Conservation (phyloP, 164 flowering plant genomes). For the Liquidambar formosana region DNA sequence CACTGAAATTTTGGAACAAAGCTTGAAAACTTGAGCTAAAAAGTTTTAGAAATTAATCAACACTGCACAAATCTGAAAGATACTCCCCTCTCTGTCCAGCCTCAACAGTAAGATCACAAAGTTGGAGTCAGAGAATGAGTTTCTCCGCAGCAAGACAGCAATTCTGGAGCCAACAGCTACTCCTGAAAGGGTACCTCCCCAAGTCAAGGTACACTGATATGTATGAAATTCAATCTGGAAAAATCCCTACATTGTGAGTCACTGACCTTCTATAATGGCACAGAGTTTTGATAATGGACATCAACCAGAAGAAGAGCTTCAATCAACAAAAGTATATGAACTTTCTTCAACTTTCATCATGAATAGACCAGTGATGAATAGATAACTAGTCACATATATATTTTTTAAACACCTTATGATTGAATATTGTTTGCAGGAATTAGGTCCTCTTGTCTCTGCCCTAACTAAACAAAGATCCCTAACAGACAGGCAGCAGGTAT, state of each 20-base stretch:
- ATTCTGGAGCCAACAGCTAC: conserved; percentile 35
- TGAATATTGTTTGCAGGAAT: conserved; percentile 40
- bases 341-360: background rate
- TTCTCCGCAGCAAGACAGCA: conserved; percentile 43
- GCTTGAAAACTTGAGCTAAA: background rate
- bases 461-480: conserved; percentile 70
- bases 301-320: conserved; percentile 34
- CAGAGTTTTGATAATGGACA: conserved; percentile 57
- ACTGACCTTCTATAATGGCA: conserved; percentile 14
- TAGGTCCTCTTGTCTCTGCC: conserved; percentile 21
- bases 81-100: conserved; percentile 32
- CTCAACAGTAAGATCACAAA: conserved; percentile 48
- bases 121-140: conserved; percentile 69
- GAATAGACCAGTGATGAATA: background rate
- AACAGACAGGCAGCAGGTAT: conserved; percentile 76
- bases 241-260: background rate
- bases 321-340: conserved; percentile 35
- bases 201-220: conserved; percentile 38
- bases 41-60: background rate
- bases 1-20: background rate
- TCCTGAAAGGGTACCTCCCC: conserved; percentile 23
- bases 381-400: background rate
- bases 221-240: background rate
- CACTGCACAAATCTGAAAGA: conserved; percentile 9
- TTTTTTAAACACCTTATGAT: background rate